phyloP scores from a whole-genome alignment of 2,329 filamentous ascomycete genomes.

The Fusarium albosuccineum region DNA sequence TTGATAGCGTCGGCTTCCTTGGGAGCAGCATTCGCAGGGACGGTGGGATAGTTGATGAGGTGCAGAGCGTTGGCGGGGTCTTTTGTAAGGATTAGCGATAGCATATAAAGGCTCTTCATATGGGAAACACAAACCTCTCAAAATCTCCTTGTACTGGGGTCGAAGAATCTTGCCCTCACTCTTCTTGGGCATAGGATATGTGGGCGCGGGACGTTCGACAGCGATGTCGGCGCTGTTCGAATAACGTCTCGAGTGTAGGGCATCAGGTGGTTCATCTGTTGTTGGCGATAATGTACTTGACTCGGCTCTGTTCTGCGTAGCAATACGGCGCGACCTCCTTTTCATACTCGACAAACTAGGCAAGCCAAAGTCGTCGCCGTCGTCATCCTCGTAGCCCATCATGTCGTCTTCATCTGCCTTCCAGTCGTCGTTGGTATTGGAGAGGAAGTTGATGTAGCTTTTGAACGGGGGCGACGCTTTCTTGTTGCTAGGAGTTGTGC shows the following conservation, averaged over 20 bases:
- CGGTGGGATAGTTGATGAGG: slow-evolving; percentile 87
- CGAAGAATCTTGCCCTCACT: slow-evolving; percentile 94
- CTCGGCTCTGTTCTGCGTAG: slow-evolving; percentile 55
- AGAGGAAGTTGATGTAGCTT: slow-evolving; percentile 84
- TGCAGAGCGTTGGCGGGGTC: slow-evolving; percentile 94
- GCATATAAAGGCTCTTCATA: background rate
- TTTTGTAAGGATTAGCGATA: slow-evolving; percentile 45
- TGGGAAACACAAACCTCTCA: slow-evolving; percentile 68
- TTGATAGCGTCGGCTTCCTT: slow-evolving; percentile 91
- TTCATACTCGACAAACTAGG: slow-evolving; percentile 94
- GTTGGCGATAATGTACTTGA: slow-evolving; percentile 52
- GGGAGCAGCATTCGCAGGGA: slow-evolving; percentile 78
- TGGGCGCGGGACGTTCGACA: slow-evolving; percentile 84
- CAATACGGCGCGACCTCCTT: slow-evolving; percentile 72
- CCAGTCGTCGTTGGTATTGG: slow-evolving; percentile 87
- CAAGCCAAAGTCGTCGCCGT: slow-evolving; percentile 95
- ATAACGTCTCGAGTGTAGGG: slow-evolving; percentile 66
- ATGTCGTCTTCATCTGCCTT: slow-evolving; percentile 81
- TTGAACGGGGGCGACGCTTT: slow-evolving; percentile 74
- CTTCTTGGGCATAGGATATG: slow-evolving; percentile 90
- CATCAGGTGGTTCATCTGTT: slow-evolving; percentile 55
- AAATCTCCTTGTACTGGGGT: slow-evolving; percentile 97
- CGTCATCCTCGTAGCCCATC: slow-evolving; percentile 84
- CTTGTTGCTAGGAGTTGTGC: slow-evolving; percentile 62
- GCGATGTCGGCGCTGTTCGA: slow-evolving; percentile 95